These are phyloP conservation scores for Chlorella variabilis DNA, from an alignment of 163 green algal genomes.

Conservation along the genomic window DNA sequence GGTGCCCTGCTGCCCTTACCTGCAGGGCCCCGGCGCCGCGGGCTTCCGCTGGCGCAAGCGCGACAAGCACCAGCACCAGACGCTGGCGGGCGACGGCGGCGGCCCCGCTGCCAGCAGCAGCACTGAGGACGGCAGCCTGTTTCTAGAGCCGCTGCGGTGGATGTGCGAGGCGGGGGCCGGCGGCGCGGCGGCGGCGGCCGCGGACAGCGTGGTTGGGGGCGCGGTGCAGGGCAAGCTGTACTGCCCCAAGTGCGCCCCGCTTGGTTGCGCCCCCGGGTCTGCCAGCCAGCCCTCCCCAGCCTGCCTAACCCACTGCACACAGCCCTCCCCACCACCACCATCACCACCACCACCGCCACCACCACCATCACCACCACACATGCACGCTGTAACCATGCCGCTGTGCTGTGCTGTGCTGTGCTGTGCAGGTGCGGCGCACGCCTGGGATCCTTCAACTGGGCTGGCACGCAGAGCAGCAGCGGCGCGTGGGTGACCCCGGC, in stretches of 20 bases:
- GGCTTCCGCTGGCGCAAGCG: slow-evolving; percentile 52
- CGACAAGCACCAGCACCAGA: slow-evolving; percentile 35
- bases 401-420: neutral
- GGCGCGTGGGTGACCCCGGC: slow-evolving; percentile 81
- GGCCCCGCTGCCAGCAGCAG: slow-evolving; percentile 6
- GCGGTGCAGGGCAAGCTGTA: slow-evolving; percentile 87
- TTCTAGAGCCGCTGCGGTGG: slow-evolving; percentile 86
- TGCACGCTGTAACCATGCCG: too few species aligned
- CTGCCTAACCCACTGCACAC: too few species aligned
- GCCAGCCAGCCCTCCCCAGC: too few species aligned
- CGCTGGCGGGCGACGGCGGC: neutral
- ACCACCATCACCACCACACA: neutral
- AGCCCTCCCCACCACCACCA: too few species aligned
- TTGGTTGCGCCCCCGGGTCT: too few species aligned
- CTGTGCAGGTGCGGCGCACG: slow-evolving; percentile 65
- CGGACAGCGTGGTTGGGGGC: slow-evolving; percentile 47
- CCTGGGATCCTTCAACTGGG: slow-evolving; percentile 91
- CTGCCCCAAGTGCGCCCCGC: slow-evolving; percentile 74
- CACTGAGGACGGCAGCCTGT: slow-evolving; percentile 56
- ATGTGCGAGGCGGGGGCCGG: slow-evolving; percentile 66
- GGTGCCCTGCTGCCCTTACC: neutral
- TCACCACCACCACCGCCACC: too few species aligned
- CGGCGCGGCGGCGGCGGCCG: neutral
- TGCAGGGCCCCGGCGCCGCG: slow-evolving; percentile 34
- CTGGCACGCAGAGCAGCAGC: slow-evolving; percentile 76